phyloP scores from a whole-genome alignment of 176 grass and related monocot species.

The Carex littledalei region DNA sequence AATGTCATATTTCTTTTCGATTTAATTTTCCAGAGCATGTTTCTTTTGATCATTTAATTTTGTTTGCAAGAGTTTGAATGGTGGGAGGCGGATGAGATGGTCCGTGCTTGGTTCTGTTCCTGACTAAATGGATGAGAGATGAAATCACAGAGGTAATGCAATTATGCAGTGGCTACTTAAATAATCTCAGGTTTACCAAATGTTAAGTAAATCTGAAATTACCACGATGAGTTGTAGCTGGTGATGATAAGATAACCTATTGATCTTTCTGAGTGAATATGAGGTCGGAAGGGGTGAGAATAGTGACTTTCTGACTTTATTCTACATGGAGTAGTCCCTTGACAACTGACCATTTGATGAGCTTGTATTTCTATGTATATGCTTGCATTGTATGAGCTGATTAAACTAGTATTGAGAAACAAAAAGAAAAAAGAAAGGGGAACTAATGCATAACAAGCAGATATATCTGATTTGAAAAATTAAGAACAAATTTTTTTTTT shows the following conservation, averaged over 20 bases:
- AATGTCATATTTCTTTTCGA: slow-evolving; percentile 35
- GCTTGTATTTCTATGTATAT: not conserved
- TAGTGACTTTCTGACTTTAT: not conserved
- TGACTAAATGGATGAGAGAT: slow-evolving; percentile 8
- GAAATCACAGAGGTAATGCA: slow-evolving; percentile 24
- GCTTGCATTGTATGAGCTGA: not conserved
- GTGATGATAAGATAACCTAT: not conserved
- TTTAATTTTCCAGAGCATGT: slow-evolving; percentile 29
- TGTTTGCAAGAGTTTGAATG: slow-evolving; percentile 90
- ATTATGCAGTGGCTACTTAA: slow-evolving; percentile 14
- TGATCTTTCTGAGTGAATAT: not conserved
- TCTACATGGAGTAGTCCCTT: not conserved
- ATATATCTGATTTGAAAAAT: not conserved
- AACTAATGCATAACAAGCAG: not conserved
- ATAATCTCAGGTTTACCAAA: slow-evolving; percentile 14
- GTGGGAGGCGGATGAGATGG: slow-evolving; percentile 31
- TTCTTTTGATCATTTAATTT: slow-evolving; percentile 70
- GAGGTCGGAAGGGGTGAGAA: not conserved
- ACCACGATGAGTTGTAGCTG: not conserved
- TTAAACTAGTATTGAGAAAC: not conserved
- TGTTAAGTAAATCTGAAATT: slow-evolving; percentile 13
- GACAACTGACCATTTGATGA: slow-evolving; percentile 10
- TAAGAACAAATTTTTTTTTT: not conserved
- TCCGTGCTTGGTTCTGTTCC: slow-evolving; percentile 4
- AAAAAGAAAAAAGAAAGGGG: not conserved